phyloP scores from a whole-genome alignment of 371 early-diverging fungal genomes.

The Chytridium lagenaria region DNA sequence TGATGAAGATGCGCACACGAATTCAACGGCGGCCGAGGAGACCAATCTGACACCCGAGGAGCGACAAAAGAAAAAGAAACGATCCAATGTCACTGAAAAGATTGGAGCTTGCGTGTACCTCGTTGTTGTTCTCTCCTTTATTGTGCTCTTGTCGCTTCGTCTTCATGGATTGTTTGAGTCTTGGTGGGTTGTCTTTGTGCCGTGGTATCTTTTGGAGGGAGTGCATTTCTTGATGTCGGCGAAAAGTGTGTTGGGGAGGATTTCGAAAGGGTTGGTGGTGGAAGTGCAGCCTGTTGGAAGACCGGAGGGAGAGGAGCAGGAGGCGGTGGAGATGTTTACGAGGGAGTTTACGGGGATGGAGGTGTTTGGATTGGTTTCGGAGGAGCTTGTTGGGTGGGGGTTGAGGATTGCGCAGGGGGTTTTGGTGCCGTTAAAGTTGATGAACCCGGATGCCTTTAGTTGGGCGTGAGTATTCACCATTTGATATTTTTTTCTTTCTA shows the following conservation, averaged over 20 bases:
- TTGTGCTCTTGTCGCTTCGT: slow-evolving; percentile 58
- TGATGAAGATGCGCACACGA: slow-evolving; percentile 36
- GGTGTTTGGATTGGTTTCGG: not conserved
- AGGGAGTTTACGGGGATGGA: slow-evolving; percentile 27
- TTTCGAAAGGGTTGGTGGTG: slow-evolving; percentile 29
- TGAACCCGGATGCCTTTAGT: slow-evolving; percentile 15
- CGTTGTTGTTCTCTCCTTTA: slow-evolving; percentile 53
- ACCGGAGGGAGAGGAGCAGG: slow-evolving; percentile 27
- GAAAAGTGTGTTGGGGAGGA: slow-evolving; percentile 31
- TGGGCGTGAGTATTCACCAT: slow-evolving; percentile 27
- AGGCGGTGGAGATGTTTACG: slow-evolving; percentile 3
- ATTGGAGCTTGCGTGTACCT: slow-evolving; percentile 47
- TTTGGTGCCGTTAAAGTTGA: slow-evolving; percentile 38
- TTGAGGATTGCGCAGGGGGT: slow-evolving; percentile 54
- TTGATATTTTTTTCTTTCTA: not conserved
- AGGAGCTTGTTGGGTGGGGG: slow-evolving; percentile 11
- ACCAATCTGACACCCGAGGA: slow-evolving; percentile 8
- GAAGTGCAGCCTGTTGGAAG: not conserved
- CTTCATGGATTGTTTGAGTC: slow-evolving; percentile 51
- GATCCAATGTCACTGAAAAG: slow-evolving; percentile 8
- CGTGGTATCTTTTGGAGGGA: slow-evolving; percentile 73
- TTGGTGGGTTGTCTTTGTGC: slow-evolving; percentile 72
- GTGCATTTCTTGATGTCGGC: slow-evolving; percentile 52
- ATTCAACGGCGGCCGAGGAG: slow-evolving; percentile 20
- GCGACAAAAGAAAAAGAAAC: slow-evolving; percentile 39